Base-by-base conservation (phyloP, 2,329 filamentous ascomycete species). In the Phialocephala sp. region DNA sequence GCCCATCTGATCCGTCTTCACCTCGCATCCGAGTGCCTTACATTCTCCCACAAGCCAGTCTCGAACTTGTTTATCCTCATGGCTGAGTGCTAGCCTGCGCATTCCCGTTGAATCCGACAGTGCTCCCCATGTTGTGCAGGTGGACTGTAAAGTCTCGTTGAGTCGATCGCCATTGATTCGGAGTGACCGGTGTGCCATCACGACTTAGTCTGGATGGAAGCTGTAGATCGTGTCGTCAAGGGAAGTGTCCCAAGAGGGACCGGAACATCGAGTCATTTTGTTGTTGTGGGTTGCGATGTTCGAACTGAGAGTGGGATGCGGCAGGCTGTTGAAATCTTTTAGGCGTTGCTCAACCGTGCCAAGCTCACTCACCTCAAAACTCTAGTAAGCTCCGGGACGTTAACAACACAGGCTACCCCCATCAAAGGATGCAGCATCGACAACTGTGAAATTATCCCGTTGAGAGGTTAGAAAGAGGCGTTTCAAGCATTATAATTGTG, bases 21-120 rank as follows among this genome's bases (percentile, higher is more conserved):
- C 82, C 1, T 83, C 81, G 76, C 91, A 94, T 11, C 88, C 89
- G 0, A 93, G 78, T 0, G 79, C 79, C 71, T 85, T 79, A 2
- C 86, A 87, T 0, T 86, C 87, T 18, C 86, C 76, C 0, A 88
- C 83, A 67, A 94, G 92, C 92, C 92, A 95, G 75, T 91, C 86
- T 41, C 92, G 85, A 14, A 86, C 90, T 68, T 84, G 77, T 74
- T 89, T 91, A 75, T 94, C 92, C 2, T 87, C 81, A 68, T 92
- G 86, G 2, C 88, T 88, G 39, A 94, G 82, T 2, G 91, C 82
- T 1, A 94, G 84, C 1, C 91, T 87, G 22, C 86, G 85, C 91
- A 94, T 94, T 63, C 92, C 92, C 9, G 68, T 74, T 2, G 72
- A 72, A 36, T 68, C 69, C 12, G 68, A 36, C 41, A 73, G 59